Evolutionary conservation across 371 early-diverging fungal species (phyloP), one percentile per base, ranked within the genome.

Genomic region (Apophysomyces sp.): DNA sequence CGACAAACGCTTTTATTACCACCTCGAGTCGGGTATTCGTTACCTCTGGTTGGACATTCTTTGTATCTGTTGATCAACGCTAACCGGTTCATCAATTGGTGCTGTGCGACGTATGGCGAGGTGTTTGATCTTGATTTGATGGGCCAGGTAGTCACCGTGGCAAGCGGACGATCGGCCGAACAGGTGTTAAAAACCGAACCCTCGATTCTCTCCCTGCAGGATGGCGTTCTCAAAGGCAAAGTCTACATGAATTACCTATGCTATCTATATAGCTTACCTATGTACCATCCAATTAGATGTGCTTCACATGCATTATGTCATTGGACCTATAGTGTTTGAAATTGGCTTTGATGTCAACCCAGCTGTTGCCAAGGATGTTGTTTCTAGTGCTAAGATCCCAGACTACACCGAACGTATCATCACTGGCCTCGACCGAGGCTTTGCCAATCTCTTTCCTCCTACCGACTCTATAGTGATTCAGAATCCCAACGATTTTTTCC

Each of bases 11-110:
- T 71, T 1, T 34, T 66, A n/a, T 18, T 62, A 9, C 78, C 78
- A 12, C 78, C 76, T 13, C 66, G 58, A 15, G 73, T 73, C 12
- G 66, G 67, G 37, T 78, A 67, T 40, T 52, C 64, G 18, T 37
- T 74, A 4, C 78, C 78, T 13, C 15, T 78, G 0, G 1, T 75
- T n/a, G 78, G 76, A 11, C 78, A 78, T 39, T 62, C 70, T 6
- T 53, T 73, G 7, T 74, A 75, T 32, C 12, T 75, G 18, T 37
- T 65, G 13, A 26, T 52, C n/a, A 58, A 61, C 8, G 28, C 66
- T 15, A 36, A 60, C 12, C 58, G 64, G 18, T 78, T 78, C 57
- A 24, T 75, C 2, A 73, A 78, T 41, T 74, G 73, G 71, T 78
- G 78, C 30, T 41, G 44, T 9, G n/a, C 29, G 8, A 73, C 52